phyloP scores from a whole-genome alignment of 2,329 filamentous ascomycete genomes.

The Monilinia laxa region DNA sequence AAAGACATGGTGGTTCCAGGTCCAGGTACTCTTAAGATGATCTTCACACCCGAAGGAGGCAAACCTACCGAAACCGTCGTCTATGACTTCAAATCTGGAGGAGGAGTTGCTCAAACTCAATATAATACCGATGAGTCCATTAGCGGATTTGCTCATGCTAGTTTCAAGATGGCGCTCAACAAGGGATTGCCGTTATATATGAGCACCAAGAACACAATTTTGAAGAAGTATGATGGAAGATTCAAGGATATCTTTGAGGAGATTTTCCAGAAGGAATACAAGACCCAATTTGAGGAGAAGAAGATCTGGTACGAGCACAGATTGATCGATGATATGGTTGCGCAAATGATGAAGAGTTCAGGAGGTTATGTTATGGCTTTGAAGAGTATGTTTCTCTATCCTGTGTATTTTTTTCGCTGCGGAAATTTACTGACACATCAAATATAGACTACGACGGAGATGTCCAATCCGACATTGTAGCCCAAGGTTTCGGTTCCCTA shows the following conservation, averaged over 20 bases:
- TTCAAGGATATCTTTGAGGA: slow-evolving; percentile 99
- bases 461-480: slow-evolving; percentile 97
- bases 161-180: slow-evolving; percentile 89
- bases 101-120: slow-evolving; percentile 89
- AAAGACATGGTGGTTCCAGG: slow-evolving; percentile 85
- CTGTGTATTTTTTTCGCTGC: background rate
- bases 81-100: slow-evolving; percentile 81
- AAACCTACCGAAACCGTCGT: slow-evolving; percentile 85
- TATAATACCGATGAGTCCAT: slow-evolving; percentile 99
- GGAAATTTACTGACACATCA: slow-evolving; percentile 25
- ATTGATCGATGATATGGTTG: slow-evolving; percentile 99
- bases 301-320: slow-evolving; percentile 99
- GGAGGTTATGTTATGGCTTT: slow-evolving; percentile 96
- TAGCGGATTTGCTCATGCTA: slow-evolving; percentile 88
- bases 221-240: slow-evolving; percentile 97
- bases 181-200: slow-evolving; percentile 95
- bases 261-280: slow-evolving; percentile 85
- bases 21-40: slow-evolving; percentile 87
- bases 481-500: slow-evolving; percentile 95
- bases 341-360: slow-evolving; percentile 99
- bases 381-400: slow-evolving; percentile 69
- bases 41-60: slow-evolving; percentile 84
- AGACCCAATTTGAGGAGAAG: slow-evolving; percentile 84
- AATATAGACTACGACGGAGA: slow-evolving; percentile 92
- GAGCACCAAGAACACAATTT: slow-evolving; percentile 99